These are phyloP conservation scores for Silybum marianum DNA, from an alignment of 129 eudicot species.

Conservation along the genomic window DNA sequence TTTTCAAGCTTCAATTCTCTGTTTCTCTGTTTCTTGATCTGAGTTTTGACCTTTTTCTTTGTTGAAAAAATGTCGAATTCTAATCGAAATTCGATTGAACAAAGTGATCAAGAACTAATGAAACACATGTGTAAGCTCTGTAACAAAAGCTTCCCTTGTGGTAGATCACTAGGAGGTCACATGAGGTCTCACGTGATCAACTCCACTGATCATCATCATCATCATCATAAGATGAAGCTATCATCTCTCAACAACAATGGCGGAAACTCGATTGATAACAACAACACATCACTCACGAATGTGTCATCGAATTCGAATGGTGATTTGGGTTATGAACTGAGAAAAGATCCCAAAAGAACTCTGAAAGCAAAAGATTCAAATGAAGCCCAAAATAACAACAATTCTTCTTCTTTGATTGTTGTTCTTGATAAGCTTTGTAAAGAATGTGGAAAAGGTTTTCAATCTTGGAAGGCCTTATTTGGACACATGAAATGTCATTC, in stretches of 20 bases:
- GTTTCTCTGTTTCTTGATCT: constrained; percentile 39
- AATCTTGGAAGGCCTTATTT: constrained; percentile 83
- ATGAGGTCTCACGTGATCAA: constrained; percentile 95
- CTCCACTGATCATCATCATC: constrained; percentile 36
- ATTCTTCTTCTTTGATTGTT: constrained; percentile 40
- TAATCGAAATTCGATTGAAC: constrained; percentile 34
- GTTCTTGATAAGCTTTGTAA: constrained; percentile 57
- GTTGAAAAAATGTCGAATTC: constrained; percentile 19
- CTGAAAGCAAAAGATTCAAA: constrained; percentile 37
- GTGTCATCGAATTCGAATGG: constrained; percentile 20
- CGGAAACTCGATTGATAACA: constrained; percentile 1
- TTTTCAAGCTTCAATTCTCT: constrained; percentile 23
- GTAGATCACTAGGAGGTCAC: constrained; percentile 99
- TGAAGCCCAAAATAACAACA: background rate
- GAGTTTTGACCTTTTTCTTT: constrained; percentile 22
- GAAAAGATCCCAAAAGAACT: constrained; percentile 66
- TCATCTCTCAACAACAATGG: constrained; percentile 28
- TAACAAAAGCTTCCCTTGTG: constrained; percentile 75
- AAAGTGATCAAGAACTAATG: constrained; percentile 50
- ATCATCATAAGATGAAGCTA: constrained; percentile 38
- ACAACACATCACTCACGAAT: background rate
- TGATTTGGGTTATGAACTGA: constrained; percentile 43
- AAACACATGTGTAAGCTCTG: constrained; percentile 85
- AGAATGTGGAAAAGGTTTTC: constrained; percentile 79
- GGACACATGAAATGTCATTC: constrained; percentile 92